phyloP scores from a whole-genome alignment of 2,329 filamentous ascomycete species.

The Emmonsiellopsis sp. region DNA sequence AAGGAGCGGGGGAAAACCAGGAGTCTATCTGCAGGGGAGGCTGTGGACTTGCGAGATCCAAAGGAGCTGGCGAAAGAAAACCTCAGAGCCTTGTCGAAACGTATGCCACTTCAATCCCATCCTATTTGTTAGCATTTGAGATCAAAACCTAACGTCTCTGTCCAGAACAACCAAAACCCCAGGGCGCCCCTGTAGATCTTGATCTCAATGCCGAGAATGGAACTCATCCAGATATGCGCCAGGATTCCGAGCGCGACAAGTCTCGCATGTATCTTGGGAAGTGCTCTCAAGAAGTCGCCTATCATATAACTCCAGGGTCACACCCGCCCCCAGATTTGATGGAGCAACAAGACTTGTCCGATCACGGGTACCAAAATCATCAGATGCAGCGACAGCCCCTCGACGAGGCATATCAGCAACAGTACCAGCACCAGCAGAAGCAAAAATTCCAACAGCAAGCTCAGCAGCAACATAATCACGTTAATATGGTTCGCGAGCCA shows the following conservation, averaged over 20 bases:
- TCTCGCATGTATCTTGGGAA: conserved; percentile 54
- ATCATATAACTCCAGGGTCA: conserved; percentile 56
- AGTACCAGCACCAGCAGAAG: conserved; percentile 42
- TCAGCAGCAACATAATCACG: conserved; percentile 39
- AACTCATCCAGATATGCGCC: conserved; percentile 40
- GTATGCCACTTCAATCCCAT: conserved; percentile 16
- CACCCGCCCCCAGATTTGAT: conserved; percentile 48
- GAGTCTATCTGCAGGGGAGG: conserved; percentile 39
- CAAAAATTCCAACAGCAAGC: conserved; percentile 33
- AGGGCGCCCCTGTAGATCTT: conserved; percentile 43
- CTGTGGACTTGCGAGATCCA: conserved; percentile 37
- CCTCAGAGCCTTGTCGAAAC: conserved; percentile 28
- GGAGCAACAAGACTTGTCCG: conserved; percentile 32
- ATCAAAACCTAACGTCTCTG: background rate
- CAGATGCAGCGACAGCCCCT: conserved; percentile 44
- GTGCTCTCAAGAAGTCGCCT: conserved; percentile 59
- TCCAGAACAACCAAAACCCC: conserved; percentile 36
- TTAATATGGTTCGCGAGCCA: conserved; percentile 42
- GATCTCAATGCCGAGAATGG: conserved; percentile 33
- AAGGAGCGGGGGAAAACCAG: conserved; percentile 66
- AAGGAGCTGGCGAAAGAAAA: conserved; percentile 38
- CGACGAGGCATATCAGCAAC: conserved; percentile 52
- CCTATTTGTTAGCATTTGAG: background rate
- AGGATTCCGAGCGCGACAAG: conserved; percentile 52
- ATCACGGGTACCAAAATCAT: conserved; percentile 37